phyloP scores from a whole-genome alignment of 148 eudicot species.

The Amaranthus cruentus region DNA sequence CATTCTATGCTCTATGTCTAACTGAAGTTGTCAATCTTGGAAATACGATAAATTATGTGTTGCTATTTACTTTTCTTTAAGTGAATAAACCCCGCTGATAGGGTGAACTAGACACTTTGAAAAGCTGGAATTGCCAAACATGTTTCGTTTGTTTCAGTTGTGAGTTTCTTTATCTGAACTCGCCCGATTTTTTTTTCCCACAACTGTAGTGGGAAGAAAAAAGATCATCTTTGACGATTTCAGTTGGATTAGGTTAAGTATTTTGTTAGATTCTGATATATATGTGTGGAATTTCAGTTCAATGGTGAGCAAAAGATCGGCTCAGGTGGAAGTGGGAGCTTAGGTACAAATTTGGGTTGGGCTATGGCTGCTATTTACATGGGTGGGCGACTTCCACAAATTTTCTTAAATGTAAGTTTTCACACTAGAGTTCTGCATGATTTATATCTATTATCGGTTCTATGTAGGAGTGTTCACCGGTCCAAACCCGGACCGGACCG shows the following conservation, averaged over 20 bases:
- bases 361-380: slow-evolving; percentile 77
- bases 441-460: too few species aligned
- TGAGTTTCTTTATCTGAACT: neutral
- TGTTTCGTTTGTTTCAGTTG: neutral
- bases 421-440: neutral
- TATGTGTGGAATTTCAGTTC: slow-evolving; percentile 35
- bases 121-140: neutral
- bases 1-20: neutral
- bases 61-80: neutral
- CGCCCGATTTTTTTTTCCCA: too few species aligned
- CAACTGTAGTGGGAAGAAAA: neutral
- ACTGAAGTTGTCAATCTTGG: neutral
- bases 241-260: neutral
- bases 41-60: neutral
- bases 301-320: slow-evolving; percentile 14
- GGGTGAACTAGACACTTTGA: neutral
- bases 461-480: too few species aligned
- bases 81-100: neutral
- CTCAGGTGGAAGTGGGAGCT: slow-evolving; percentile 21
- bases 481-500: too few species aligned
- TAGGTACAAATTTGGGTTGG: slow-evolving; percentile 70
- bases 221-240: neutral
- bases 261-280: slow-evolving; percentile 2
- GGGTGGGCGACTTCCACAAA: slow-evolving; percentile 88
- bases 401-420: slow-evolving; percentile 61